These are phyloP conservation scores for Botrytis cinerea DNA, from an alignment of 2,329 filamentous ascomycete species.

Conservation along the genomic window DNA sequence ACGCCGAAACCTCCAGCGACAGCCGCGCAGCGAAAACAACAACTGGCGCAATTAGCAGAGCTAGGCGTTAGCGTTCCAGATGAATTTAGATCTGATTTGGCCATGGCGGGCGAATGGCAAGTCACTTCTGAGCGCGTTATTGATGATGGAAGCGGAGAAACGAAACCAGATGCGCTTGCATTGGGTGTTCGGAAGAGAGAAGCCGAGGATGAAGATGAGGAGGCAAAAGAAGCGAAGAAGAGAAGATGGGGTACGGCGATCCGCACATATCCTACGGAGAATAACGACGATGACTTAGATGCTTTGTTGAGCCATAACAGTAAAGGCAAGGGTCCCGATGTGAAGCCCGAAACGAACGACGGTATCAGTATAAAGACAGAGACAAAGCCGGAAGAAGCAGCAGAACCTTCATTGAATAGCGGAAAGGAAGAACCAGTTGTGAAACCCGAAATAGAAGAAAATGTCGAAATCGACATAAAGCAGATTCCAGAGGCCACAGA, in stretches of 20 bases:
- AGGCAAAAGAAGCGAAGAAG: constrained; percentile 61
- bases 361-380: constrained; percentile 33
- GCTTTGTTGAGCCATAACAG: constrained; percentile 39
- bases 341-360: constrained; percentile 32
- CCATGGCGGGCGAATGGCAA: constrained; percentile 87
- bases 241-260: constrained; percentile 46
- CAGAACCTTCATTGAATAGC: background rate
- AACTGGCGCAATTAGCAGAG: constrained; percentile 83
- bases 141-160: constrained; percentile 48
- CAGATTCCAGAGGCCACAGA: constrained; percentile 4
- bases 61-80: constrained; percentile 85
- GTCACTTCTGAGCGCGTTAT: constrained; percentile 49
- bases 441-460: constrained; percentile 8
- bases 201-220: constrained; percentile 62
- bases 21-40: constrained; percentile 72
- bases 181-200: constrained; percentile 62
- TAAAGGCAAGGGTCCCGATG: constrained; percentile 35
- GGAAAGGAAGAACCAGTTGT: background rate
- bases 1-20: constrained; percentile 42
- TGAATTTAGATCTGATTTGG: constrained; percentile 76
- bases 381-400: constrained; percentile 20
- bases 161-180: constrained; percentile 47
- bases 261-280: constrained; percentile 41
- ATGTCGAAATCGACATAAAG: background rate
- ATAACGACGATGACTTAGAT: constrained; percentile 45